These are phyloP conservation scores for Penicillium diatomitis DNA, from an alignment of 495 filamentous ascomycete genomes.

Conservation along the genomic window DNA sequence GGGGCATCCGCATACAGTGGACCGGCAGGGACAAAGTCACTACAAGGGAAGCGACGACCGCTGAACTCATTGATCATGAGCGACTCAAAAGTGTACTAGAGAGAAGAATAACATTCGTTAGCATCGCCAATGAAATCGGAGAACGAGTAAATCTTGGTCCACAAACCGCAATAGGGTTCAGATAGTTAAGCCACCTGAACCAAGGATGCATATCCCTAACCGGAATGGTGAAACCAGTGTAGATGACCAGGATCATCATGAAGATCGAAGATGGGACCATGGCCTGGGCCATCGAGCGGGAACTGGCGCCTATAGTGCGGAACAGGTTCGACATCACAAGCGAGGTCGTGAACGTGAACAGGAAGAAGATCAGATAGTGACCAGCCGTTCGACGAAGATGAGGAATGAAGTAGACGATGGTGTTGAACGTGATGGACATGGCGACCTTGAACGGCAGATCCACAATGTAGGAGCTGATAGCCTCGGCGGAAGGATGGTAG, in stretches of 20 bases:
- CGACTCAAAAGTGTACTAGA: conserved; percentile 25
- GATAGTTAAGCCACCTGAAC: conserved; percentile 72
- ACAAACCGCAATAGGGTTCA: conserved; percentile 51
- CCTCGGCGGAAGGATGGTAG: conserved; percentile 50
- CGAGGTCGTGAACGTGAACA: neutral
- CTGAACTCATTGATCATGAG: conserved; percentile 37
- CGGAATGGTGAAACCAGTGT: conserved; percentile 76
- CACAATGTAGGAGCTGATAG: conserved; percentile 42
- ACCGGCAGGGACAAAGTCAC: neutral
- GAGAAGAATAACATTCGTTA: neutral
- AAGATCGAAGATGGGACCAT: conserved; percentile 68
- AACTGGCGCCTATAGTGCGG: conserved; percentile 65
- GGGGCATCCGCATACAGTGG: neutral
- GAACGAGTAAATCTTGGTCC: neutral
- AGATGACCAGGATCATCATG: conserved; percentile 67
- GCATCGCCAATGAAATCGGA: too few species aligned
- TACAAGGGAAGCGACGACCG: neutral
- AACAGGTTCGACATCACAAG: conserved; percentile 45
- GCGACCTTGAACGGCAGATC: conserved; percentile 47
- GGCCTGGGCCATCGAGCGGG: conserved; percentile 65
- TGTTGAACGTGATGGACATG: conserved; percentile 34
- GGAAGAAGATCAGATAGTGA: neutral
- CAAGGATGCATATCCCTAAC: conserved; percentile 55
- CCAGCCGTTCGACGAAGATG: conserved; percentile 21
- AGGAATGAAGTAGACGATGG: conserved; percentile 49